Evolutionary conservation across 306 rosid species (phyloP), one percentile per base, ranked within the genome.

Genomic region (Dalbergia oliveri): DNA sequence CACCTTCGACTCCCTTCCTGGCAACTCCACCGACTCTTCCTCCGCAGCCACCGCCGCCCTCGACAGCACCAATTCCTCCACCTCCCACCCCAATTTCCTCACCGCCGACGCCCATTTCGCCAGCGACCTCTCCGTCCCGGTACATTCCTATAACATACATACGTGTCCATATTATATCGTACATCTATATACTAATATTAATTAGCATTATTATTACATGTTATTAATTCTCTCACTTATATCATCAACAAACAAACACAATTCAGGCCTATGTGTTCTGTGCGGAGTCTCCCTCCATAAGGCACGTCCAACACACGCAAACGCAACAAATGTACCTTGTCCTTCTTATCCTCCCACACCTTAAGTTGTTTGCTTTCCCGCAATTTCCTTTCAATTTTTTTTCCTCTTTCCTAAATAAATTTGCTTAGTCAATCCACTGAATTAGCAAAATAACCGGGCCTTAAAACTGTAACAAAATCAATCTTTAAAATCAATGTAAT

Each of bases 81-180:
- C 86, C 39, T 60, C 74, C 65, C 72, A 85, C 23, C 86, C 91
- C 74, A 82, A 63, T 84, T 82, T 86, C 51, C 21, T 61, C 0
- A 1, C 26, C 23, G 1, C 81, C 9, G 89, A 89, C 69, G 80
- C 18, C 31, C 85, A 84, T 35, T 93, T 95, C 88, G 86, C 95
- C 70, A 69, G 85, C 34, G 97, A 91, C 81, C 92, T 95, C 80
- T 86, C 88, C 73, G 86, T 91, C 9, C 98, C 99, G 98, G 99
- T 91, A 91, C 53, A 49, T 61, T 8, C 69, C 13, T 44, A 8
- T 44, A 4, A 70, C 16, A 9, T 13, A 31, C 41, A 64, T 33
- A 56, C 54, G 45, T 61, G 68, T 82, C 14, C 14, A 18, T 61
- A 9, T 47, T 1, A 0, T 47, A 47, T 12, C 12, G 31, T 26